Conservation (phyloP, 768 basidiomycete species). For the Leccinum disarticulatum region DNA sequence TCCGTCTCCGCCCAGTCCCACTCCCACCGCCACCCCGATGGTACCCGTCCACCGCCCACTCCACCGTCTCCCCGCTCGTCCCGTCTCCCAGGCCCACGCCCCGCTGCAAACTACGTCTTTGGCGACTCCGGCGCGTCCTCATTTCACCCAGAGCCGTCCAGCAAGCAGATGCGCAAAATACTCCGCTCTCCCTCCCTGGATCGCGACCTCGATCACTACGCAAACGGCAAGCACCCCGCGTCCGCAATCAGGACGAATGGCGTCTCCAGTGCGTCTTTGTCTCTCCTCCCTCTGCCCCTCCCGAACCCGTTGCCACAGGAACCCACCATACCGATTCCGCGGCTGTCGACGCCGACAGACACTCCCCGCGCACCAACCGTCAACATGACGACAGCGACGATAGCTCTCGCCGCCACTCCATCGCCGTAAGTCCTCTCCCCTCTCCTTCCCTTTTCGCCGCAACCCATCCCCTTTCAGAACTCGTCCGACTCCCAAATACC, state of each 20-base stretch:
- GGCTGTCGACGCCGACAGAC: constrained; percentile 29
- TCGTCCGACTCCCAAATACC: constrained; percentile 42
- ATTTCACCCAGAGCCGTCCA: constrained; percentile 39
- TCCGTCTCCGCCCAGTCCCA: not conserved
- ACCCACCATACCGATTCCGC: constrained; percentile 19
- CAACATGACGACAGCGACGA: constrained; percentile 57
- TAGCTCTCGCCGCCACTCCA: constrained; percentile 70
- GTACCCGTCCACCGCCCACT: constrained; percentile 14
- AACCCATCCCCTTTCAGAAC: constrained; percentile 21
- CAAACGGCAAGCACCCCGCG: constrained; percentile 21
- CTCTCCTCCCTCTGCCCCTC: constrained; percentile 8
- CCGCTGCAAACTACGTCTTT: constrained; percentile 67
- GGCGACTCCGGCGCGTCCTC: constrained; percentile 46
- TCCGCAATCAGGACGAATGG: constrained; percentile 20
- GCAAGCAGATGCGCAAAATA: constrained; percentile 50
- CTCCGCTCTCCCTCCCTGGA: constrained; percentile 59
- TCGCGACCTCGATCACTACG: constrained; percentile 29
- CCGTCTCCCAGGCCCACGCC: constrained; percentile 47
- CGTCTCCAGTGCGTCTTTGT: constrained; percentile 22
- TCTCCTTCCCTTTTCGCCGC: not conserved
- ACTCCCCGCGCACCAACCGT: constrained; percentile 33
- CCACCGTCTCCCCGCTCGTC: constrained; percentile 19
- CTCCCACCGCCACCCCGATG: constrained; percentile 27
- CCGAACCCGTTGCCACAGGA: constrained; percentile 25
- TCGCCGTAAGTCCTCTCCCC: constrained; percentile 48